Evolutionary conservation across 768 basidiomycete genomes (phyloP).

Genomic region (Agrocybe chaxingu): DNA sequence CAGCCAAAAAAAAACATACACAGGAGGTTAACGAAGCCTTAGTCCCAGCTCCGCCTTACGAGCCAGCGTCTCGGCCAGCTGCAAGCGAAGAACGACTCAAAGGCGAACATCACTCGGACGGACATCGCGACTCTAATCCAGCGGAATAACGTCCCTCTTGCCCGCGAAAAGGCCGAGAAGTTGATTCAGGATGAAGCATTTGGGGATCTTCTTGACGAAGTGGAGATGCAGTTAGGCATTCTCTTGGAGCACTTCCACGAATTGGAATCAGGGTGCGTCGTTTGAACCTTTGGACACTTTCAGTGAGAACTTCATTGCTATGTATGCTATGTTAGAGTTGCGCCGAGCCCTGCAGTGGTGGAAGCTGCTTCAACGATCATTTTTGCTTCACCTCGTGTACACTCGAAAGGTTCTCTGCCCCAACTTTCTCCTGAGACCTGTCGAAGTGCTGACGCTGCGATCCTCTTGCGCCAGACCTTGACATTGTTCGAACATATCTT

Average conservation of each 20-base stretch:
- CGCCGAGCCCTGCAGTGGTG: slow-evolving; percentile 49
- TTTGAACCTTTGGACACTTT: background rate
- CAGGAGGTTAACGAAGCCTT: slow-evolving; percentile 2
- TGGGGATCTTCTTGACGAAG: slow-evolving; percentile 57
- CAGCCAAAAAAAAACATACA: background rate
- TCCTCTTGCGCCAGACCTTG: slow-evolving; percentile 49
- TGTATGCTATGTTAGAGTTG: background rate
- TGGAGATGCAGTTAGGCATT: slow-evolving; percentile 67
- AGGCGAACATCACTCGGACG: slow-evolving; percentile 55
- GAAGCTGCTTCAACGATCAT: slow-evolving; percentile 73
- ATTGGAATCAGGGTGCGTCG: slow-evolving; percentile 45
- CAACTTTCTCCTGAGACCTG: background rate
- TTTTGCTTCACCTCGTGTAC: slow-evolving; percentile 51
- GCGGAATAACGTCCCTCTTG: slow-evolving; percentile 57
- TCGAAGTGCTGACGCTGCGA: background rate
- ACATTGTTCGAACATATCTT: slow-evolving; percentile 50
- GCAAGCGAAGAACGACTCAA: slow-evolving; percentile 67
- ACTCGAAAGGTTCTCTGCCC: slow-evolving; percentile 49
- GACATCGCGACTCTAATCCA: slow-evolving; percentile 68
- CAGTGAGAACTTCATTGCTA: slow-evolving; percentile 1
- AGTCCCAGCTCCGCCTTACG: slow-evolving; percentile 64
- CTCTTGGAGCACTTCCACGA: slow-evolving; percentile 57
- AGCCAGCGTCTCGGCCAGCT: slow-evolving; percentile 66
- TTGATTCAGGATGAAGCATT: slow-evolving; percentile 60
- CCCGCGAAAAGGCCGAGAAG: slow-evolving; percentile 71